Base-by-base conservation (phyloP, 352 stramenopile genomes). In the Thalassiosira exigua region DNA sequence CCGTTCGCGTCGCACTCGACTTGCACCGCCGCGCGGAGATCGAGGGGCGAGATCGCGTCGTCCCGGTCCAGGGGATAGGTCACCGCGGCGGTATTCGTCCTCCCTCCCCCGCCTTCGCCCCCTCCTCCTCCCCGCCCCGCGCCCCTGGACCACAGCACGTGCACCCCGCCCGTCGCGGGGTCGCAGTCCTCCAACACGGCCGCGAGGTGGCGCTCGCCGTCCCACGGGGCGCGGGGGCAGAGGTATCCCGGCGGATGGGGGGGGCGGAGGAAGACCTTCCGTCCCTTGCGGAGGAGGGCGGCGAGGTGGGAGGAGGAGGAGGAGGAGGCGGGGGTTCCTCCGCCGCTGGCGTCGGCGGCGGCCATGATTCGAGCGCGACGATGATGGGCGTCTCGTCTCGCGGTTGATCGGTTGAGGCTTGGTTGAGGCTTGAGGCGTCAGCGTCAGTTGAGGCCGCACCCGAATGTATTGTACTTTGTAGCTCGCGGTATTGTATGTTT, bases 1-100 rank as follows among this genome's bases (percentile, higher is more conserved):
- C 53, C 53, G 41, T 62, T 62, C 5, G 7, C 53, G 24, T 62
- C 53, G 21, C 42, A 24, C 26, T 62, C 53, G 12, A 62, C 41
- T n/a, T 62, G 53, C 2, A 62, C 53, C 5, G 4, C 19, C 7
- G 14, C 36, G 36, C 36, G 7, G n/a, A n/a, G n/a, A n/a, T n/a
- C n/a, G n/a, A n/a, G n/a, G n/a, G n/a, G n/a, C n/a, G n/a, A n/a
- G n/a, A n/a, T n/a, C n/a, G n/a, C n/a, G n/a, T n/a, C n/a, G n/a
- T n/a, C n/a, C n/a, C n/a, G n/a, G 17, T 2, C 14, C 3, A 58
- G 50, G 2, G 50, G 17, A 58, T 58, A 29, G 4, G 50, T 58
- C 3, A 29, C n/a, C 9, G 7, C 36, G 2, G 4, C 50, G 19
- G n/a, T 27, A 14, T 29, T 22, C 3, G 24, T 27, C 17, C 36